Evolutionary conservation across 306 rosid genomes (phyloP).

Genomic region (Cicer yamashitae): DNA sequence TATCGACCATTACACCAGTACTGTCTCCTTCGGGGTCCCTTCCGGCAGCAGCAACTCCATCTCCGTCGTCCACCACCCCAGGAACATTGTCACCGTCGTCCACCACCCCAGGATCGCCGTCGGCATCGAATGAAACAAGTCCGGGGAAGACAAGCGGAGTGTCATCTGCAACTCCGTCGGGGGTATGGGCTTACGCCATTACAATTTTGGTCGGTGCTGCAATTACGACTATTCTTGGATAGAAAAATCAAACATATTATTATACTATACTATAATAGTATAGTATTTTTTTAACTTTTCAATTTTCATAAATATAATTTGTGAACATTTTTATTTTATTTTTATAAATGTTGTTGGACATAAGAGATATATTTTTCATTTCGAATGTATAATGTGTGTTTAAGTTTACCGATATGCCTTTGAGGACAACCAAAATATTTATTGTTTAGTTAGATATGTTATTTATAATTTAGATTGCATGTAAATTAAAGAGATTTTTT

Average conservation of each 20-base stretch:
- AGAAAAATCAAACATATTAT: background rate
- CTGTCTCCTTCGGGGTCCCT: constrained; percentile 9
- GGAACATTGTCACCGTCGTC: constrained; percentile 14
- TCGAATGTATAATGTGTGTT: background rate
- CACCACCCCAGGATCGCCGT: background rate
- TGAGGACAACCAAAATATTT: too few relatives aligned
- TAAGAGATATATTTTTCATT: constrained; percentile 24
- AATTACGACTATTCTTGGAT: constrained; percentile 43
- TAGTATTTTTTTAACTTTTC: background rate
- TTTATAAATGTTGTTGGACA: constrained; percentile 23
- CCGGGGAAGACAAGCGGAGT: background rate
- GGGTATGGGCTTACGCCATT: constrained; percentile 34
- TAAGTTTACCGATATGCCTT: background rate
- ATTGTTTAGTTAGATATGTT: too few relatives aligned
- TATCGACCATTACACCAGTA: constrained; percentile 1
- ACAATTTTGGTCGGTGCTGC: constrained; percentile 49
- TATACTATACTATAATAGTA: background rate
- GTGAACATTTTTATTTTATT: constrained; percentile 13
- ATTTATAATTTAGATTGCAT: too few relatives aligned
- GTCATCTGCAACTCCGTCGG: constrained; percentile 39
- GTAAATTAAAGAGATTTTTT: too few relatives aligned
- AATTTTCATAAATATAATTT: constrained; percentile 7
- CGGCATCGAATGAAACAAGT: constrained; percentile 37
- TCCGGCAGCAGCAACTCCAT: constrained; percentile 4
- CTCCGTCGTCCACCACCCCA: constrained; percentile 21